phyloP scores from a whole-genome alignment of 805 yeast species.

The Yamadazyma paraphyllophila region DNA sequence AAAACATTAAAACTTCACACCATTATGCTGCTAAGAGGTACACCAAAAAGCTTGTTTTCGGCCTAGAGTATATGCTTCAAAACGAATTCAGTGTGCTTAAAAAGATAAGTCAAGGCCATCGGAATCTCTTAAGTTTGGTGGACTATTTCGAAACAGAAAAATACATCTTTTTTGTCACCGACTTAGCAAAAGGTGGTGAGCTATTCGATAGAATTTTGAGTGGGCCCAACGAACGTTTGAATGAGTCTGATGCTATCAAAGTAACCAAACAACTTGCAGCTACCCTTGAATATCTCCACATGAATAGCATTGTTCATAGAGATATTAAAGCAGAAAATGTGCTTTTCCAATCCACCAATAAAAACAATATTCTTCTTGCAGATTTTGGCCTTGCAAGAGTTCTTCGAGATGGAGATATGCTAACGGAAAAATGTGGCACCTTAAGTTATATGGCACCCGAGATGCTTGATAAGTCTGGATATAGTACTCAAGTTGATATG shows the following conservation, averaged over 20 bases:
- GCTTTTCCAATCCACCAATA: constrained; percentile 41
- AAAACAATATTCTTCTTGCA: constrained; percentile 47
- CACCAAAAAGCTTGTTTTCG: constrained; percentile 48
- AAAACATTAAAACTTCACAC: constrained; percentile 36
- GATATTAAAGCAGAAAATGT: constrained; percentile 74
- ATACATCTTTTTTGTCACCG: constrained; percentile 57
- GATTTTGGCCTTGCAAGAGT: constrained; percentile 66
- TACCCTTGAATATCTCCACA: constrained; percentile 58
- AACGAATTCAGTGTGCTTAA: constrained; percentile 60
- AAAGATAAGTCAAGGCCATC: constrained; percentile 48
- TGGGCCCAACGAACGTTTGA: constrained; percentile 35
- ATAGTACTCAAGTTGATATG: constrained; percentile 60
- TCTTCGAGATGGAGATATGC: constrained; percentile 29
- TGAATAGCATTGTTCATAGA: constrained; percentile 61
- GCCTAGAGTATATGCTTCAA: constrained; percentile 51
- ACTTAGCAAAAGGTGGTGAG: constrained; percentile 67
- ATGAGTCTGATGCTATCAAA: constrained; percentile 47
- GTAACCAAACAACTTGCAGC: constrained; percentile 50
- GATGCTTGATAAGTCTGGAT: constrained; percentile 50
- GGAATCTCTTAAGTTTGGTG: constrained; percentile 57
- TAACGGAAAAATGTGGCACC: constrained; percentile 58
- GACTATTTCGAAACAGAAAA: constrained; percentile 71
- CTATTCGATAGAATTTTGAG: constrained; percentile 57
- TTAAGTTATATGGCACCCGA: constrained; percentile 78
- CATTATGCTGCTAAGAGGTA: constrained; percentile 57